Evolutionary conservation across 2,329 filamentous ascomycete genomes (phyloP).

Genomic region (Aspergillus niger): DNA sequence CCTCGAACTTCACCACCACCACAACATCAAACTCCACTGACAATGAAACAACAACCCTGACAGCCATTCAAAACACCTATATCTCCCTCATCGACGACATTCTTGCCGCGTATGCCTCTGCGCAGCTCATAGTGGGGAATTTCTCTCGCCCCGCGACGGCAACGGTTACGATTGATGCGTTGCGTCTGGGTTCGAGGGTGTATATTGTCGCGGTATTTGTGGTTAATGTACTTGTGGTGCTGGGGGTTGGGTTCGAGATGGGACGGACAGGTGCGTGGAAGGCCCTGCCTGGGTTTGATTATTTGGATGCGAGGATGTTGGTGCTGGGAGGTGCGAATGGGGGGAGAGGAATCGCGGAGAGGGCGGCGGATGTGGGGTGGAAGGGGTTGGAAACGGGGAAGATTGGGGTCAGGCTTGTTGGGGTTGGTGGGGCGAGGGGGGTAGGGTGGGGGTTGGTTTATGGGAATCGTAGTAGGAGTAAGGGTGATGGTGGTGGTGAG

Average conservation of each 20-base stretch:
- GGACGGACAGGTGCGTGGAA: not conserved
- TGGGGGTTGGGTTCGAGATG: not conserved
- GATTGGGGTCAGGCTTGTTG: not conserved
- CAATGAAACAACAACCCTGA: not conserved
- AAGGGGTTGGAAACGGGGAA: not conserved
- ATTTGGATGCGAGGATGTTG: constrained; percentile 1
- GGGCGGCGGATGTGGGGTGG: not conserved
- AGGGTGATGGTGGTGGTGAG: not conserved
- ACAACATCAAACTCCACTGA: too few species aligned
- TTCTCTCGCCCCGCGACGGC: not conserved
- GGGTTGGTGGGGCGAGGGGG: not conserved
- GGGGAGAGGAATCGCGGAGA: not conserved
- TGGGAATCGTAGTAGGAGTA: not conserved
- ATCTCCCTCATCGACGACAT: constrained; percentile 4
- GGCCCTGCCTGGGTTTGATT: not conserved
- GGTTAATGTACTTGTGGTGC: not conserved
- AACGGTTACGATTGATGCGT: not conserved
- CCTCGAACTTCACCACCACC: not conserved
- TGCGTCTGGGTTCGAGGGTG: not conserved
- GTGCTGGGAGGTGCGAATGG: not conserved
- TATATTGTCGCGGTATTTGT: not conserved
- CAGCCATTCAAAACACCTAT: not conserved
- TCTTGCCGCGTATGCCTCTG: not conserved
- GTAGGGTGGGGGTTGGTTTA: not conserved
- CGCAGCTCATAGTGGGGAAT: not conserved